Conservation (phyloP, 208 protist species). For the Acanthamoeba lenticulata region DNA sequence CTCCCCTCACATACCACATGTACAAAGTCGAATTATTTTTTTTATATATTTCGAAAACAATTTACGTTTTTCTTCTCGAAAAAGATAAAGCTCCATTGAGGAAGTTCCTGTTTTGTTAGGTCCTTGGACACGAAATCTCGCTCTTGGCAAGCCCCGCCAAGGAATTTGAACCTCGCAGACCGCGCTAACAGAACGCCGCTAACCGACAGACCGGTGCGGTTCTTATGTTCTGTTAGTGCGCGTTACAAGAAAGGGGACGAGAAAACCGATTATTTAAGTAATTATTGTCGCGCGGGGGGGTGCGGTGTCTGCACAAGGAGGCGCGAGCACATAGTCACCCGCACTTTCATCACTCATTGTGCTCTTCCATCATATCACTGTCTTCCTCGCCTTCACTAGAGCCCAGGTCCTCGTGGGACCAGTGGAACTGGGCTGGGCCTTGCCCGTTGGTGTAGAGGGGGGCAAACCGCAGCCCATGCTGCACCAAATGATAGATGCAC, state of each 20-base stretch:
- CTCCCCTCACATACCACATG: no score
- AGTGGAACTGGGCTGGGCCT: background rate
- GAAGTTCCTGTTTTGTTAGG: background rate
- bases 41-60: no score
- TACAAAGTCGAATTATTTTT: no score
- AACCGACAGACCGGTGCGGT: background rate
- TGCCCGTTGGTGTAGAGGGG: constrained; percentile 18
- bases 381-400: background rate
- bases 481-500: constrained; percentile 5
- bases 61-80: no score
- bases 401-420: background rate
- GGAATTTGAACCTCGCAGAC: background rate
- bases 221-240: constrained; percentile 1
- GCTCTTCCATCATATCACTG: no score
- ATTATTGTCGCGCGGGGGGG: background rate
- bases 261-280: background rate
- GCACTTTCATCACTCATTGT: background rate
- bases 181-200: no score
- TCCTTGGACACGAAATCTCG: background rate
- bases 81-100: no score
- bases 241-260: background rate
- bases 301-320: background rate
- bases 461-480: background rate
- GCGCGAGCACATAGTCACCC: background rate
- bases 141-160: background rate